Evolutionary conservation across 164 flowering plant species (phyloP).

Genomic region (Chloranthus sessilifolius): DNA sequence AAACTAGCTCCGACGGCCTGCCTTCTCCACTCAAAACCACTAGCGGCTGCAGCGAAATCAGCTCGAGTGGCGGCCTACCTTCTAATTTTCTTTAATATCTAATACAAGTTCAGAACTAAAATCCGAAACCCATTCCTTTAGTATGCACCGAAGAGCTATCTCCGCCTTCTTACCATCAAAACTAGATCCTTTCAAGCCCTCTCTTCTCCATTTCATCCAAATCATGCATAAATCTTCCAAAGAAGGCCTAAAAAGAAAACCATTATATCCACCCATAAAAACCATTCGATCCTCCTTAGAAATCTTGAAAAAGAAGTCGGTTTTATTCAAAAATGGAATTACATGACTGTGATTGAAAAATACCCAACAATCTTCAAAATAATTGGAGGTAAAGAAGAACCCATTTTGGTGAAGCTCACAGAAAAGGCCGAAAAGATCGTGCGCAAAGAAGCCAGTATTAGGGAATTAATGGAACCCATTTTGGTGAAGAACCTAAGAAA

Average conservation of each 20-base stretch:
- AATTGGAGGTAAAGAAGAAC: slow-evolving; percentile 49
- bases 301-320: slow-evolving; percentile 94
- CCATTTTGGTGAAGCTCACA: slow-evolving; percentile 56
- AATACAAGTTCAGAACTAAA: no score
- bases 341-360: slow-evolving; percentile 77
- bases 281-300: slow-evolving; percentile 42
- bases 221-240: slow-evolving; percentile 77
- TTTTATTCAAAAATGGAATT: slow-evolving; percentile 85
- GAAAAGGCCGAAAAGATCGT: slow-evolving; percentile 55
- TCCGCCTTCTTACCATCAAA: no score
- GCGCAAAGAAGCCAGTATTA: slow-evolving; percentile 41
- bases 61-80: no score
- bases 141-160: no score
- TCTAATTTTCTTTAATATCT: no score
- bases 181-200: no score
- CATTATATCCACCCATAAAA: slow-evolving; percentile 61
- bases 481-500: slow-evolving; percentile 76
- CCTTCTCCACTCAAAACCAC: no score
- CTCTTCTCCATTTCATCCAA: no score
- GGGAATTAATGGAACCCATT: slow-evolving; percentile 69
- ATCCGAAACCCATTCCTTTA: no score
- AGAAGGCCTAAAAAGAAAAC: slow-evolving; percentile 77
- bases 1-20: no score
- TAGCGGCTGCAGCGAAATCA: no score
- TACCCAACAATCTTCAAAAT: slow-evolving; percentile 72